Evolutionary conservation across 208 protist species (phyloP), one percentile per base, ranked within the genome.

Genomic region (Ichthyophonus hoferi): DNA sequence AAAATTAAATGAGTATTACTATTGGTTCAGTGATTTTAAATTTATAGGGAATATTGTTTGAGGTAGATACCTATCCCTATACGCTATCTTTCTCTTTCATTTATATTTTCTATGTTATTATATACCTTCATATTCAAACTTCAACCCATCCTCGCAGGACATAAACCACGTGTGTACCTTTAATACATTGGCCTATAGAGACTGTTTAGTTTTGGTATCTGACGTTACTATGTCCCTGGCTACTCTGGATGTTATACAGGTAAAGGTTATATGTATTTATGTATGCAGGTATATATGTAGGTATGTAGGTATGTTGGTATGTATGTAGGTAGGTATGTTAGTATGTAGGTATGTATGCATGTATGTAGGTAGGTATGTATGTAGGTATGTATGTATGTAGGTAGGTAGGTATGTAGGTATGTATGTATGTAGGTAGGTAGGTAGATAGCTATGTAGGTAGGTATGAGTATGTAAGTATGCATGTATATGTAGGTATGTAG

Each of bases 141-240:
- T n/a, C n/a, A n/a, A n/a, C n/a, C n/a, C n/a, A n/a, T n/a, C n/a
- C n/a, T n/a, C n/a, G n/a, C 86, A 76, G 35, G 91, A 94, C n/a
- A 90, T 94, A 0, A 84, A 40, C 14, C 40, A 92, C 38, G 91
- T 96, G 58, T 91, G 87, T 78, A 83, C 90, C 1, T 95, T 95
- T 88, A 76, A 92, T 78, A 83, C 90, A 7, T 7, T n/a, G 50
- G 7, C 50, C 7, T 67, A n/a, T 67, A n/a, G 67, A 87, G 77
- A 81, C 3, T 38, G 58, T 7, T 89, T 96, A 43, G 93, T 93
- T 0, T 41, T 96, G 43, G 91, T 92, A 1, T 90, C 90, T 1
- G 93, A 94, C 24, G 84, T 39, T 0, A 50, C 41, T 7, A 90
- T 96, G 1, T 77, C 58, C 0, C 93, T 96, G n/a, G 95, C 94